Percentiles rank a stretch among this genome's conserved stretches.
These are phyloP conservation scores for Dryadomyces quercivorus DNA, from an alignment of 2,329 filamentous ascomycete genomes.

Conservation along the genomic window DNA sequence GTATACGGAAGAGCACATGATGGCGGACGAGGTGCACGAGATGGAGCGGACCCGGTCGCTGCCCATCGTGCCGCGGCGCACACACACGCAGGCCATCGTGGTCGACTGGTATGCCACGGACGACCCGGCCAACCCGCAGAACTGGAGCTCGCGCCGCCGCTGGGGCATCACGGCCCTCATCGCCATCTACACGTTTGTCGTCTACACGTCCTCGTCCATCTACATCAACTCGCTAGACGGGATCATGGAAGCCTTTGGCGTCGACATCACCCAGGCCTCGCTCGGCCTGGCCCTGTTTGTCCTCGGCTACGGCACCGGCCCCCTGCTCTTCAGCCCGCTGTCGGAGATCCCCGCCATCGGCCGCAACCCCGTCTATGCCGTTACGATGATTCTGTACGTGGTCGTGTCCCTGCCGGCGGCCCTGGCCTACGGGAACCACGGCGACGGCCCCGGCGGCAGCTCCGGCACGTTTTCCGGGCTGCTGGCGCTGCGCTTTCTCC, in stretches of 20 bases:
- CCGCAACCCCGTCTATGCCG: conserved; percentile 12
- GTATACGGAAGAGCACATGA: conserved; percentile 14
- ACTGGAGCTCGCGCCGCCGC: conserved; percentile 29
- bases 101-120: conserved; percentile 31
- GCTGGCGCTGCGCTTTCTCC: conserved; percentile 57
- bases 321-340: conserved; percentile 42
- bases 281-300: conserved; percentile 43
- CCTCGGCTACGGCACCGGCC: conserved; percentile 45
- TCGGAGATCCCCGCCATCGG: conserved; percentile 27
- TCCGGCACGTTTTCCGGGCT: conserved; percentile 40
- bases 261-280: conserved; percentile 32
- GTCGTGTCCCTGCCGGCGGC: conserved; percentile 28
- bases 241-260: conserved; percentile 36
- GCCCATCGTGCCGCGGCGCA: conserved; percentile 16
- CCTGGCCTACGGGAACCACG: conserved; percentile 17
- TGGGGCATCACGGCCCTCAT: conserved; percentile 24
- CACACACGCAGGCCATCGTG: conserved; percentile 14
- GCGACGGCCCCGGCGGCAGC: conserved; percentile 7
- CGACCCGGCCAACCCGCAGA: conserved; percentile 38
- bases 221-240: conserved; percentile 25
- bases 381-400: conserved; percentile 12
- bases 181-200: conserved; percentile 39
- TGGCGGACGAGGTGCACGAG: conserved; percentile 14
- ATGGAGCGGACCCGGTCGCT: conserved; percentile 17
- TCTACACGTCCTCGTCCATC: conserved; percentile 22